These are phyloP conservation scores for Akebia trifoliata DNA, from an alignment of 164 flowering plant species.

Conservation along the genomic window DNA sequence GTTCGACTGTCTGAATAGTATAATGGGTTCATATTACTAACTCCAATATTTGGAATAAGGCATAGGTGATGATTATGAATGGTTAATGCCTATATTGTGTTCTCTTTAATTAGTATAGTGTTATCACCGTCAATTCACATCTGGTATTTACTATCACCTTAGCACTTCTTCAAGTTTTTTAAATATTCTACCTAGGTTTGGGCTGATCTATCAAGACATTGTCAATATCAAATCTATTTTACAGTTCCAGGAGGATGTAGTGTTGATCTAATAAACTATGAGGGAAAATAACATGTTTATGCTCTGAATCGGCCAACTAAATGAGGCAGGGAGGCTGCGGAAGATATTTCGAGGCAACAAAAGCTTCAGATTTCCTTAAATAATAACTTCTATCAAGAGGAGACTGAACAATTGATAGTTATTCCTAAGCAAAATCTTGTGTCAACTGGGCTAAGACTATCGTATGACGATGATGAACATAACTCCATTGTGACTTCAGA, in stretches of 20 bases:
- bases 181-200: too few relatives aligned
- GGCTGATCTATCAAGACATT: neutral
- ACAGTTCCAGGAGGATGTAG: conserved; percentile 55
- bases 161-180: too few relatives aligned
- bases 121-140: too few relatives aligned
- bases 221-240: conserved; percentile 3
- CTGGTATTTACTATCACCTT: too few relatives aligned
- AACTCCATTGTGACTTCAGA: conserved; percentile 70
- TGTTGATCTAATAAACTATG: conserved; percentile 59
- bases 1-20: too few relatives aligned
- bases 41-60: too few relatives aligned
- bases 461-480: conserved; percentile 82
- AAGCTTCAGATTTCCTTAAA: conserved; percentile 69
- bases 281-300: conserved; percentile 55
- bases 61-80: too few relatives aligned
- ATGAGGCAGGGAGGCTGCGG: conserved; percentile 54
- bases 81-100: too few relatives aligned
- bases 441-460: conserved; percentile 78
- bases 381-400: conserved; percentile 47
- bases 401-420: conserved; percentile 42
- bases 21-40: too few relatives aligned
- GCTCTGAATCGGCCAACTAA: conserved; percentile 38
- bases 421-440: conserved; percentile 54
- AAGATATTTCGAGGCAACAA: conserved; percentile 44
- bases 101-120: too few relatives aligned